phyloP scores from a whole-genome alignment of 176 grass and related monocot genomes.

The Musa troglodytarum region DNA sequence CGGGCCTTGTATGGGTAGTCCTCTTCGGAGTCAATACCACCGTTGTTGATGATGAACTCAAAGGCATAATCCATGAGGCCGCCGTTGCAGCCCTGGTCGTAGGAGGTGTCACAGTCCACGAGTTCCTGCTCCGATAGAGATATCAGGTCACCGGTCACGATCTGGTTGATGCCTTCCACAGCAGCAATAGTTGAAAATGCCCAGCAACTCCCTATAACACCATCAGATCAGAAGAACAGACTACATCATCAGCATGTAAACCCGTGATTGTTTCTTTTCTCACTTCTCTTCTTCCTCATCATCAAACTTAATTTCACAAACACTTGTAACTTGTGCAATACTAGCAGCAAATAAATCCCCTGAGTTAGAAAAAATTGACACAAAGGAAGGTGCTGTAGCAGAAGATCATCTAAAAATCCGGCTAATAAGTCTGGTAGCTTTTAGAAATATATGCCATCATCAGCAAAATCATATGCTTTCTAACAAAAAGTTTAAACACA shows the following conservation, averaged over 20 bases:
- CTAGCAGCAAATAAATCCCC: background rate
- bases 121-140: conserved; percentile 54
- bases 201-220: conserved; percentile 36
- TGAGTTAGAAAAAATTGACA: background rate
- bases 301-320: too few species aligned
- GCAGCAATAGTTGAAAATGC: conserved; percentile 40
- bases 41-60: conserved; percentile 32
- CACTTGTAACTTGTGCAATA: background rate
- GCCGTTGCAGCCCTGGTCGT: conserved; percentile 37
- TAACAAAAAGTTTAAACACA: background rate
- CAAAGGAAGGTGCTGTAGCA: background rate
- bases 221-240: background rate
- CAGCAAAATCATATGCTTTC: background rate
- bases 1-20: conserved; percentile 25
- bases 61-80: conserved; percentile 50
- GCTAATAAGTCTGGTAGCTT: too few species aligned
- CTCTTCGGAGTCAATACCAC: conserved; percentile 27
- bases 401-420: background rate
- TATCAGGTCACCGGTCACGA: conserved; percentile 34
- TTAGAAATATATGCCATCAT: too few species aligned
- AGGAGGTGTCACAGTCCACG: conserved; percentile 36
- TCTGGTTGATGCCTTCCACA: conserved; percentile 45
- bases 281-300: background rate
- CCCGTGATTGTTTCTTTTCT: background rate
- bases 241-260: background rate